Base-by-base conservation (phyloP, 306 rosid species). In the Notholithocarpus densiflorus region DNA sequence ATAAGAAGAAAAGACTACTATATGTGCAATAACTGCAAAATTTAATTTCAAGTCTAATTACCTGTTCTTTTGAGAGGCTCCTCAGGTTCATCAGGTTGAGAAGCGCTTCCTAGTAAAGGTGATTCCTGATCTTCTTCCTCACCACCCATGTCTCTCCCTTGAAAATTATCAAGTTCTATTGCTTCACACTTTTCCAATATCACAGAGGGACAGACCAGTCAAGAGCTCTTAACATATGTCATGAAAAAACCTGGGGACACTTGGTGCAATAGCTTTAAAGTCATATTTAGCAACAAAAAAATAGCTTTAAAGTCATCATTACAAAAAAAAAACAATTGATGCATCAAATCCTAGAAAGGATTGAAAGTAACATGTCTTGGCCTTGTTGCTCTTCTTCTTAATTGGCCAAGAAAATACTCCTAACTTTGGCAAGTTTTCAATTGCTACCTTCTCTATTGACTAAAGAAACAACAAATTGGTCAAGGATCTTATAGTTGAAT, bases 41-140 rank as follows among this genome's bases (percentile, higher is more conserved):
- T 2, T 37, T 2, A 37, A 37, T 57, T 15, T 7, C 37, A 75
- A 21, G 6, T 59, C 3, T 43, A 31, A 2, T 76, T 82, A 76
- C 85, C 85, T 13, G 81, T 82, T 82, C 85, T 60, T 71, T 82
- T 77, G 17, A 37, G 45, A 13, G 84, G 19, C 18, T 76, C 66
- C 21, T 34, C 32, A 5, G 14, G 20, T 69, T 59, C 73, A 40
- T 31, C 52, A 3, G 77, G 8, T 11, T 78, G 66, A 55, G 78
- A 48, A 59, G 52, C 26, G 75, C 75, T 10, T 27, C 12, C 27
- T 56, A 83, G 80, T 31, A 79, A 74, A 9, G 86, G 74, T 26
- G 76, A 71, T 66, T 59, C 69, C 55, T 45, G 77, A 15, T 78
- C 74, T 51, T 73, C 65, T 53, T 21, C 75, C 70, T 27, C 70